Conservation (phyloP, 768 basidiomycete genomes). For the button mushroom (Agaricus bisporus) region DNA sequence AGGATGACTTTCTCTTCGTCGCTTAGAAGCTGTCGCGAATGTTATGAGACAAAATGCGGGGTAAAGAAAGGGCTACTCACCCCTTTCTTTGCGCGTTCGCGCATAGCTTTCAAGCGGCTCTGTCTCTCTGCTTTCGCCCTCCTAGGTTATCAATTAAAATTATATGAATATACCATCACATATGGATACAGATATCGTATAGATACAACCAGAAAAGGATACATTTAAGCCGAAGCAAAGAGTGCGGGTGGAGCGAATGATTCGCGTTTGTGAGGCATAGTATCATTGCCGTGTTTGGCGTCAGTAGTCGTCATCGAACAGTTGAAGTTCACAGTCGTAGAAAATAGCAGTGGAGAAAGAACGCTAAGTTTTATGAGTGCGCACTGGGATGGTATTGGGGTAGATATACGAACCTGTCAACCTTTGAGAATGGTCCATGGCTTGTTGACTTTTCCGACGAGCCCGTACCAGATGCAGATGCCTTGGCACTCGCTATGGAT, state of each 20-base stretch:
- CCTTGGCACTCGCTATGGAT: slow-evolving; percentile 21
- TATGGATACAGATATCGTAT: slow-evolving; percentile 18
- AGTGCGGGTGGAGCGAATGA: slow-evolving; percentile 65
- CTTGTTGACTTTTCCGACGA: slow-evolving; percentile 16
- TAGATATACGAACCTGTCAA: slow-evolving; percentile 58
- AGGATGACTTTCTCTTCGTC: slow-evolving; percentile 60
- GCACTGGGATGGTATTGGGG: slow-evolving; percentile 29
- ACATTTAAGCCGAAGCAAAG: slow-evolving; percentile 58
- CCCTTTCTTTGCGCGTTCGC: slow-evolving; percentile 70
- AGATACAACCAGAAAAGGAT: slow-evolving; percentile 15
- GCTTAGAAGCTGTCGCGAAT: slow-evolving; percentile 39
- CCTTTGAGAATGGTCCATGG: slow-evolving; percentile 36
- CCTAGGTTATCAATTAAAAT: slow-evolving; percentile 28
- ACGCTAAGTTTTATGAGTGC: slow-evolving; percentile 65
- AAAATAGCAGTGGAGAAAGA: slow-evolving; percentile 18
- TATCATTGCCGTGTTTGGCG: slow-evolving; percentile 19
- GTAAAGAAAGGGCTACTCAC: slow-evolving; percentile 31
- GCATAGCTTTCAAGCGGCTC: slow-evolving; percentile 64
- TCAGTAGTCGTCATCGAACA: slow-evolving; percentile 12
- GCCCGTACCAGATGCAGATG: slow-evolving; percentile 13
- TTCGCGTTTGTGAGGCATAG: slow-evolving; percentile 27
- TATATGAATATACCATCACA: slow-evolving; percentile 11
- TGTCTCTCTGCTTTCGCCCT: slow-evolving; percentile 72
- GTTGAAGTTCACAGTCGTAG: slow-evolving; percentile 14
- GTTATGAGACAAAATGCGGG: background rate